Evolutionary conservation across 345 rosid genomes (phyloP).

Genomic region (Erucastrum elatum): DNA sequence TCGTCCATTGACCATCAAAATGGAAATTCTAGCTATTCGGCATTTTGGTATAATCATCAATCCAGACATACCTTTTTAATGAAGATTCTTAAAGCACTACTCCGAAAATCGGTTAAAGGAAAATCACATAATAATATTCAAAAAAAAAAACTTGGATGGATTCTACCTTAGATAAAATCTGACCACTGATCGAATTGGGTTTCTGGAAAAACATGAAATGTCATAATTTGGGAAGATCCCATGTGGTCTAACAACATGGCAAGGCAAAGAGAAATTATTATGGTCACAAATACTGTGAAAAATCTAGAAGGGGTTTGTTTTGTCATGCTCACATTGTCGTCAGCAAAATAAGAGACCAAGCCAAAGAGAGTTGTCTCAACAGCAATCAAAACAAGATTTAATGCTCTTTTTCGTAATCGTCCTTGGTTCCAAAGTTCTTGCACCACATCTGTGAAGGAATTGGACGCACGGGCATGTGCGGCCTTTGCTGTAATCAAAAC

Average conservation of each 20-base stretch:
- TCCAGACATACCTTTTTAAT: not conserved
- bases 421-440: slow-evolving; percentile 96
- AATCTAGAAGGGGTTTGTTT: slow-evolving; percentile 1
- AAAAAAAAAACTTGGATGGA: not conserved
- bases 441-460: slow-evolving; percentile 99
- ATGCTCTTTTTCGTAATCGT: slow-evolving; percentile 47
- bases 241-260: slow-evolving; percentile 31
- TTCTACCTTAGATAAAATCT: slow-evolving; percentile 24
- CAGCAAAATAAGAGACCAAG: slow-evolving; percentile 17
- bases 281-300: slow-evolving; percentile 15
- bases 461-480: slow-evolving; percentile 89
- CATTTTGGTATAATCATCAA: slow-evolving; percentile 2
- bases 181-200: slow-evolving; percentile 11
- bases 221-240: slow-evolving; percentile 24
- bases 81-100: slow-evolving; percentile 20
- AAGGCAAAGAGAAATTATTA: slow-evolving; percentile 25
- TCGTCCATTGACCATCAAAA: not conserved
- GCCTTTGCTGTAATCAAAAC: slow-evolving; percentile 72
- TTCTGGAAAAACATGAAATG: slow-evolving; percentile 1
- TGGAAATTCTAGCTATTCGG: not conserved
- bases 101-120: slow-evolving; percentile 2
- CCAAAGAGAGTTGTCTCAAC: slow-evolving; percentile 9
- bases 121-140: not conserved
- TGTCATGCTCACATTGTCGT: slow-evolving; percentile 32
- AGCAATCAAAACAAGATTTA: slow-evolving; percentile 16